phyloP scores from a whole-genome alignment of 129 eudicot genomes.

The Flaveria sonorensis region DNA sequence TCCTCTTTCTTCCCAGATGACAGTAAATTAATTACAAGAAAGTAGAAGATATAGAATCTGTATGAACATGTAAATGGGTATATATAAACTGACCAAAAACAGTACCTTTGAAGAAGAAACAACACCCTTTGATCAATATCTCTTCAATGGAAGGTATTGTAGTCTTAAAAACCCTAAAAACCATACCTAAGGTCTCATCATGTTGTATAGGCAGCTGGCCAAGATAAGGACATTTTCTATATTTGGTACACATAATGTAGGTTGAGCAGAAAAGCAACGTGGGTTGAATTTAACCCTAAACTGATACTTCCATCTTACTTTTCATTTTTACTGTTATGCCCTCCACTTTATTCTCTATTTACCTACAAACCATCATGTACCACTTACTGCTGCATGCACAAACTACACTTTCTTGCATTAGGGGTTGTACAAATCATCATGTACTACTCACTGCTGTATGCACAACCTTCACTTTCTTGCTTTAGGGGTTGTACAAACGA shows the following conservation, averaged over 20 bases:
- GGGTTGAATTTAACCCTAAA: constrained; percentile 28
- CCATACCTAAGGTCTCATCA: constrained; percentile 22
- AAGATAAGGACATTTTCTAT: constrained; percentile 30
- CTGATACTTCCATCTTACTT: constrained; percentile 18
- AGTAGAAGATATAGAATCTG: constrained; percentile 26
- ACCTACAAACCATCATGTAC: constrained; percentile 27
- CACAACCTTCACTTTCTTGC: constrained; percentile 17
- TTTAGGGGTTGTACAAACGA: constrained; percentile 13
- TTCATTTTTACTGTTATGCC: constrained; percentile 20
- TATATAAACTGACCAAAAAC: constrained; percentile 28
- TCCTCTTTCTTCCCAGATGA: neutral
- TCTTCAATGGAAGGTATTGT: constrained; percentile 15
- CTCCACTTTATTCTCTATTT: constrained; percentile 14
- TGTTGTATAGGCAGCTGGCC: constrained; percentile 39
- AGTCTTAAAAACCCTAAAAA: constrained; percentile 31
- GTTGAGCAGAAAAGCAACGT: constrained; percentile 32
- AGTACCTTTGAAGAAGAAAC: constrained; percentile 28
- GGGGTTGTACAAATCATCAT: constrained; percentile 26
- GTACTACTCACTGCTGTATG: constrained; percentile 30
- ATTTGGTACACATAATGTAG: constrained; percentile 14
- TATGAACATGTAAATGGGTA: constrained; percentile 36
- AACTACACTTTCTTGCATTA: constrained; percentile 18
- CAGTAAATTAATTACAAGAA: neutral
- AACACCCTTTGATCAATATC: neutral
- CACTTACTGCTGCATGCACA: constrained; percentile 28